phyloP scores from a whole-genome alignment of 768 basidiomycete genomes.

The Clathrus columnatus region DNA sequence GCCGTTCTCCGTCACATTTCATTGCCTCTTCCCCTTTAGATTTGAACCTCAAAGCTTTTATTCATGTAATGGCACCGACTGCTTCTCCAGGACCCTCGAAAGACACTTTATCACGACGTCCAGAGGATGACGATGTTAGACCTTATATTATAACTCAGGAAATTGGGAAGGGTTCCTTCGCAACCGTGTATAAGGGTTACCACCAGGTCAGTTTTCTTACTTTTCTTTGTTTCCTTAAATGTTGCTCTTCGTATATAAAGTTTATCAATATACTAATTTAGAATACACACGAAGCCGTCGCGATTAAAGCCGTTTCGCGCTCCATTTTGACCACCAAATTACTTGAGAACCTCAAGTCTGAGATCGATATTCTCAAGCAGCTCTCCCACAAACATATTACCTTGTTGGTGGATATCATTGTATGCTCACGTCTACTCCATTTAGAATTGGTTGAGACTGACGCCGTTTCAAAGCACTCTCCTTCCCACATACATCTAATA shows the following conservation, averaged over 20 bases:
- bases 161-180: slow-evolving; percentile 90
- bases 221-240: not conserved
- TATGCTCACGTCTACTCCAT: slow-evolving; percentile 28
- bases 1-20: not conserved
- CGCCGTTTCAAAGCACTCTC: not conserved
- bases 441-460: not conserved
- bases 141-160: slow-evolving; percentile 72
- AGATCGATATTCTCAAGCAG: slow-evolving; percentile 93
- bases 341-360: slow-evolving; percentile 95
- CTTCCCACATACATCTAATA: slow-evolving; percentile 60
- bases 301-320: slow-evolving; percentile 90
- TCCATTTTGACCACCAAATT: slow-evolving; percentile 85
- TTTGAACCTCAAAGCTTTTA: not conserved
- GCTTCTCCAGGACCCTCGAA: not conserved
- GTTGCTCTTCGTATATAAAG: not conserved
- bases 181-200: slow-evolving; percentile 91
- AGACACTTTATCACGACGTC: not conserved
- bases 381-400: slow-evolving; percentile 92
- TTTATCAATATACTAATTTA: slow-evolving; percentile 22
- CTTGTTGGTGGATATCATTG: slow-evolving; percentile 85
- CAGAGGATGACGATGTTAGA: slow-evolving; percentile 61
- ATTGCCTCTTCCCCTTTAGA: not conserved
- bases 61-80: not conserved
- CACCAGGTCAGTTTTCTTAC: slow-evolving; percentile 55
- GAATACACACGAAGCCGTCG: slow-evolving; percentile 74